Conservation (phyloP, 2,329 filamentous ascomycete genomes). For the Scytalidium sp. region DNA sequence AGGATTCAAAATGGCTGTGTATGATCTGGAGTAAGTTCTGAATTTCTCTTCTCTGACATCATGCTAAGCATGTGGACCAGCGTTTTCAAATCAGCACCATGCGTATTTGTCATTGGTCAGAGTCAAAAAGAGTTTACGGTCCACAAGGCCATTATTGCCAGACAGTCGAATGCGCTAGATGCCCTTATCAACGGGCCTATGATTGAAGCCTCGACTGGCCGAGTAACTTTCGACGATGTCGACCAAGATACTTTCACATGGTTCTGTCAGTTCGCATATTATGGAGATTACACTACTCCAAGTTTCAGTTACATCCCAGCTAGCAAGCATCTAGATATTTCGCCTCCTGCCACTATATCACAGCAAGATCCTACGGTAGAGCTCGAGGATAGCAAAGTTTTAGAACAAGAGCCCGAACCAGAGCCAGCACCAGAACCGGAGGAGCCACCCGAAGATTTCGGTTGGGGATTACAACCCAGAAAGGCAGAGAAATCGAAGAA, state of each 20-base stretch:
- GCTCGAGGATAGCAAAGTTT: too few relatives aligned
- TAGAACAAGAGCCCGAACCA: neutral
- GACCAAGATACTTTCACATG: conserved; percentile 15
- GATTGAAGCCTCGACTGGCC: conserved; percentile 13
- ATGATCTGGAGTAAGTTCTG: neutral
- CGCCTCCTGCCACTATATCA: neutral
- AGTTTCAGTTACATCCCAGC: conserved; percentile 11
- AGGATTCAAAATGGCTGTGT: neutral
- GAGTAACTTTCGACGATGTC: conserved; percentile 15
- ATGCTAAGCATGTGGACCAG: conserved; percentile 1
- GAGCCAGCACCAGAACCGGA: conserved; percentile 1
- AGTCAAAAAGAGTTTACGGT: conserved; percentile 9
- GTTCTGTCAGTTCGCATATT: conserved; percentile 18
- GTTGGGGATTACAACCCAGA: neutral
- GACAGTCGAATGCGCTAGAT: conserved; percentile 16
- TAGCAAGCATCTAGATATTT: conserved; percentile 8
- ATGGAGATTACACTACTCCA: conserved; percentile 16
- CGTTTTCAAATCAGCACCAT: conserved; percentile 12
- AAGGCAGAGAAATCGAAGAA: conserved; percentile 8
- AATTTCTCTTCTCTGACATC: too few relatives aligned
- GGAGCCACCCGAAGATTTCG: conserved; percentile 1
- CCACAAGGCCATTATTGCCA: conserved; percentile 14
- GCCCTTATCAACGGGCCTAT: conserved; percentile 15
- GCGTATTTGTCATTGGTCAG: conserved; percentile 13
- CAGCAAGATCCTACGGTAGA: too few relatives aligned